Base-by-base conservation (phyloP, 176 grass and related monocot genomes). In the Avena sativa region DNA sequence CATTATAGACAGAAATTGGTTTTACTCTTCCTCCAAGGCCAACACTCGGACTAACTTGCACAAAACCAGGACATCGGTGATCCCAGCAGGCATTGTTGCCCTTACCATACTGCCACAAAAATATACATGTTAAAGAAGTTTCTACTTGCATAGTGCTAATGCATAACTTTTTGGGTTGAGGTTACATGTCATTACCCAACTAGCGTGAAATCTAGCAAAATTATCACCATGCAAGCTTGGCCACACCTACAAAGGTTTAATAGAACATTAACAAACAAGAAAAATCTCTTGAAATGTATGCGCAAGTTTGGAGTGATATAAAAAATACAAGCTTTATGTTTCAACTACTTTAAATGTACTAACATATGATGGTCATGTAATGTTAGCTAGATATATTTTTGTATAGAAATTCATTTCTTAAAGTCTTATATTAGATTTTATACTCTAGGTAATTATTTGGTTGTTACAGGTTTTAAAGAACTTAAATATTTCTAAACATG, bases 61-160 rank as follows among this genome's bases (percentile, higher is more conserved):
- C 86, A 44, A 88, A 88, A 65, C 86, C 68, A 82, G 86, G 68
- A 38, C 79, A 88, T 4, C 14, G 2, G 34, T 75, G 79, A 48
- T 88, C 79, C 16, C 16, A 57, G 5, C 55, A 57, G 21, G 21
- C 9, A 25, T 63, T 26, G 21, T 11, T 4, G 60, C 25, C 21
- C 21, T 63, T 63, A 5, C 60, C 60, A 26, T 26, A 12, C 60
- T 63, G 60, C 1, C 9, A 52, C 50, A 63, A 63, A 63, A 63
- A 12, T 63, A 61, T 26, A 23, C 9, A 12, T 2, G 60, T 63
- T 63, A 63, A 63, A 63, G 21, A 4, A 63, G 21, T 0, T 26
- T 26, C 10, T 26, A 63, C 9, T 62, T 62, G n/a, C 60, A 63
- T 26, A 13, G 60, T 59, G 11, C 3, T 12, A 26, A 63, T 63